Conservation (phyloP, 352 stramenopile genomes). For the Blastocystis sp. region DNA sequence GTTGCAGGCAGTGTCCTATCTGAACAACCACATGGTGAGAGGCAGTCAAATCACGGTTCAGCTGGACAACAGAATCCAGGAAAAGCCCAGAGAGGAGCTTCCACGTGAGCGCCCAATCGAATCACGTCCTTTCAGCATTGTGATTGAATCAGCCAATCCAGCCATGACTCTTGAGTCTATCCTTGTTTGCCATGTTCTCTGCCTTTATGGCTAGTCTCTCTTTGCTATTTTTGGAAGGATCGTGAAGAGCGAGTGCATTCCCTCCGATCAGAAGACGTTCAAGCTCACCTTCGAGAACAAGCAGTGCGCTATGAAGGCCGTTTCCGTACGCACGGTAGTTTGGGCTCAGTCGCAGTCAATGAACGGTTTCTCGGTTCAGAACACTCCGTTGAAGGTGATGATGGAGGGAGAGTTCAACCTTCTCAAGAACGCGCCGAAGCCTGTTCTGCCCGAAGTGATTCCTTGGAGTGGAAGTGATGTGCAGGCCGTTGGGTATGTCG, state of each 20-base stretch:
- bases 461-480: background rate
- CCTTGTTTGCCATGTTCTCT: background rate
- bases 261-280: no score
- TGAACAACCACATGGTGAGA: conserved; percentile 39
- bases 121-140: background rate
- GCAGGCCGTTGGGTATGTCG: conserved; percentile 39
- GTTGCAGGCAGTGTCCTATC: conserved; percentile 46
- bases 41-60: conserved; percentile 34
- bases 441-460: background rate
- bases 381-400: background rate
- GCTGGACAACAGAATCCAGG: background rate
- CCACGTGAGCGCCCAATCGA: background rate
- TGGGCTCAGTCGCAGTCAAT: background rate
- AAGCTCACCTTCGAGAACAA: no score
- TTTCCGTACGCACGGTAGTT: background rate
- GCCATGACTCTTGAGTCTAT: background rate
- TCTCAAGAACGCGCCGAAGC: background rate
- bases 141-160: background rate
- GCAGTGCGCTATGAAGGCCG: background rate
- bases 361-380: background rate
- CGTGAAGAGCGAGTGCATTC: no score
- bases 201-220: background rate
- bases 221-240: background rate
- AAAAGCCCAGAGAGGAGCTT: background rate
- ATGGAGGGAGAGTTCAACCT: background rate